Base-by-base conservation (phyloP, 495 filamentous ascomycete genomes). In the Lasiosphaeria ovina region DNA sequence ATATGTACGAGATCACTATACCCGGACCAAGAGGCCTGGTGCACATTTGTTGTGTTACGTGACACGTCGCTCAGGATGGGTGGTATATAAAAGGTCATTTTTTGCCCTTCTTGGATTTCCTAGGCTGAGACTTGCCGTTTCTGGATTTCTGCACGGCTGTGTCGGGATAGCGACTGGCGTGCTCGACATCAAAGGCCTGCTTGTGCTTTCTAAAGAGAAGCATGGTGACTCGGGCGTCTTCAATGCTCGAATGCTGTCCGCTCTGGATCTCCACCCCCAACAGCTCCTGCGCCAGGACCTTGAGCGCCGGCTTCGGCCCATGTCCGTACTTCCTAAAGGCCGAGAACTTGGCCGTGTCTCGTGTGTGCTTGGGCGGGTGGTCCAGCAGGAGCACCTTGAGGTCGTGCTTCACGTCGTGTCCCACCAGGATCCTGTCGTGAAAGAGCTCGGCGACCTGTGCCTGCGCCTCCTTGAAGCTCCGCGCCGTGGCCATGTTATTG, bases 201-300 rank as follows among this genome's bases (percentile, higher is more conserved):
- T 96, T 98, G 62, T 89, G 85, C 52, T 83, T 81, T 61, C 89
- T 78, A 67, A 95, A 97, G 50, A 98, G 74, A 50, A 90, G 76
- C 91, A 98, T 97, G 6, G 90, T 85, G 33, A 89, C 91, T 65
- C 90, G 75, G 2, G 94, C 93, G 80, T 98, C 94, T 76, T 97
- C 92, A 50, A 97, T 74, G 62, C 80, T 83, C 14, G 77, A 81
- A 66, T 84, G 82, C 64, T 89, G 60, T 71, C 91, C 91, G 3
- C 71, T 77, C 69, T 97, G 93, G 51, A 98, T 95, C 56, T 91
- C 89, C 31, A 95, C 71, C 0, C 90, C 91, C 31, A 97, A 72
- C 33, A 95, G 76, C 71, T 93, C 86, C 63, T 83, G 82, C 10
- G 89, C 91, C 62, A 98, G 72, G 58, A 85, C 82, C 69, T 87